A percentile compares a stretch with the other conserved stretches of the same genome.
These are phyloP conservation scores for Kodamaea ohmeri DNA, from an alignment of 1,139 yeast species.

Conservation along the genomic window DNA sequence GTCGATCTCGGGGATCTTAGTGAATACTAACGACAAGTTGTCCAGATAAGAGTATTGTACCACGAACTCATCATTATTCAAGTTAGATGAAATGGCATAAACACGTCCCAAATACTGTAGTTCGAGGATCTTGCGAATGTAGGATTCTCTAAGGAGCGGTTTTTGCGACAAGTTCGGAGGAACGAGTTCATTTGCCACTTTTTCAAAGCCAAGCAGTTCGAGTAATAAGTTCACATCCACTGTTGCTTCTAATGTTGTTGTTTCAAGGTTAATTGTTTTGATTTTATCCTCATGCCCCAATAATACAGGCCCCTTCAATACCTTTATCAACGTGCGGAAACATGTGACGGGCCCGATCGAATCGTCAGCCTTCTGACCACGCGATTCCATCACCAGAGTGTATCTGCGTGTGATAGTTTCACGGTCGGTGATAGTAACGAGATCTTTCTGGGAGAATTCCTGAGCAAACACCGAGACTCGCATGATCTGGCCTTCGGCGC, in stretches of 20 bases:
- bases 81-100: slow-evolving; percentile 12
- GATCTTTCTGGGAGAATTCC: slow-evolving; percentile 31
- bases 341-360: slow-evolving; percentile 39
- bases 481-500: slow-evolving; percentile 28
- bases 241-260: slow-evolving; percentile 50
- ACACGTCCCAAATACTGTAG: slow-evolving; percentile 44
- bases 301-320: slow-evolving; percentile 59
- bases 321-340: slow-evolving; percentile 54
- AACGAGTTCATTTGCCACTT: slow-evolving; percentile 43
- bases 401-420: slow-evolving; percentile 30
- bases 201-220: slow-evolving; percentile 43
- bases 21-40: slow-evolving; percentile 34
- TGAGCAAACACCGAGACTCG: slow-evolving; percentile 32
- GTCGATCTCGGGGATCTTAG: slow-evolving; percentile 42
- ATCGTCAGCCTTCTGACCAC: slow-evolving; percentile 28
- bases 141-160: slow-evolving; percentile 41
- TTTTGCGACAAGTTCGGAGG: slow-evolving; percentile 52
- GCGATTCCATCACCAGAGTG: slow-evolving; percentile 17
- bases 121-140: slow-evolving; percentile 49
- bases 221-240: slow-evolving; percentile 54
- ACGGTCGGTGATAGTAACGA: slow-evolving; percentile 27
- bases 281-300: slow-evolving; percentile 40
- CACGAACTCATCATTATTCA: slow-evolving; percentile 29
- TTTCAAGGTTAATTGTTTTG: slow-evolving; percentile 51
- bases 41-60: slow-evolving; percentile 40